Evolutionary conservation across 495 filamentous ascomycete species (phyloP).

Genomic region (Podospora australis): DNA sequence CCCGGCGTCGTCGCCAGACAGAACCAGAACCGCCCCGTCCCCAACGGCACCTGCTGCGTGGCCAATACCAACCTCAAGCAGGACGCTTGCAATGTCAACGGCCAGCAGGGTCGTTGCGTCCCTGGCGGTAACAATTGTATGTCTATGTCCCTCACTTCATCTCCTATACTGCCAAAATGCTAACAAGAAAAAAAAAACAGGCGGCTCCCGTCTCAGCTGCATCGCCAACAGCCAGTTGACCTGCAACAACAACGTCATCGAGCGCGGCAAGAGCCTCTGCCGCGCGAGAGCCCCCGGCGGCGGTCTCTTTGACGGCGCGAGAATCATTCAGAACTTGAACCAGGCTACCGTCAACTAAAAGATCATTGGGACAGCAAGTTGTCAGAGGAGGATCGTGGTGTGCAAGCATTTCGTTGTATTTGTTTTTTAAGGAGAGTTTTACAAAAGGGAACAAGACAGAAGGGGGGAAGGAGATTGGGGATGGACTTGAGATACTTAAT

Average conservation of each 20-base stretch:
- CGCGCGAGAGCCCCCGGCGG: conserved; percentile 15
- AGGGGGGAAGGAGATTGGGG: too few relatives aligned
- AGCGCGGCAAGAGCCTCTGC: conserved; percentile 23
- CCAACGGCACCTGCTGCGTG: conserved; percentile 27
- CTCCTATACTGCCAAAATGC: background rate
- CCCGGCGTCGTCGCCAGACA: conserved; percentile 15
- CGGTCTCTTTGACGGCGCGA: conserved; percentile 19
- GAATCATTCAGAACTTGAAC: conserved; percentile 13
- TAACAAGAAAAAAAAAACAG: conserved; percentile 3
- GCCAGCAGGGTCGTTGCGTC: conserved; percentile 22
- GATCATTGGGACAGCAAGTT: too few relatives aligned
- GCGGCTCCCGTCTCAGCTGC: conserved; percentile 20
- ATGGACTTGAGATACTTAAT: too few relatives aligned
- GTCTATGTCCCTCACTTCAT: background rate
- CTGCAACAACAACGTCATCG: conserved; percentile 21
- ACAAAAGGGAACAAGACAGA: too few relatives aligned
- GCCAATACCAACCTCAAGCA: conserved; percentile 27
- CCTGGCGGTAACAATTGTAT: conserved; percentile 22
- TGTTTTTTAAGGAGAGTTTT: too few relatives aligned
- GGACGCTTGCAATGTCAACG: conserved; percentile 26
- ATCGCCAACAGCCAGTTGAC: conserved; percentile 17
- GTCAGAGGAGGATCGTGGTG: too few relatives aligned
- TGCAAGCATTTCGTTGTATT: too few relatives aligned
- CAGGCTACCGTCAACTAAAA: conserved; percentile 17
- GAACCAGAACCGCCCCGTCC: conserved; percentile 25